These are phyloP conservation scores for Fusarium sublunatum DNA, from an alignment of 2,329 filamentous ascomycete species.

Conservation along the genomic window DNA sequence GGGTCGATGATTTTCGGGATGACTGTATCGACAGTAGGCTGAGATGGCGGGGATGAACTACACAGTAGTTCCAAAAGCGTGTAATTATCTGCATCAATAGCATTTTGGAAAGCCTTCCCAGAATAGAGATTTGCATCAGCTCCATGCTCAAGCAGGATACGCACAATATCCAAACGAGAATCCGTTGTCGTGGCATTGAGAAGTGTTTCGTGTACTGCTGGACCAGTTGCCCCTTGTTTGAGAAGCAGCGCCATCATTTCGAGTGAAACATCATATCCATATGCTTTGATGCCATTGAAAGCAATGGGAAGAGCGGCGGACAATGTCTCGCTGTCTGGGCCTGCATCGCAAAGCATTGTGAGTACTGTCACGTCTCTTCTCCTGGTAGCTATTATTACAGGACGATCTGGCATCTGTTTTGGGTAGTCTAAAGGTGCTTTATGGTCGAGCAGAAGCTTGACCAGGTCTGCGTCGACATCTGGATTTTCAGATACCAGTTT, in stretches of 20 bases:
- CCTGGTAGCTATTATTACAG: neutral
- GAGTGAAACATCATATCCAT: neutral
- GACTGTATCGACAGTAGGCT: neutral
- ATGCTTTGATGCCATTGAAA: neutral
- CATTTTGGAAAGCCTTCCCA: neutral
- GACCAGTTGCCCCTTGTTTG: constrained; percentile 4
- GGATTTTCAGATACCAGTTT: neutral
- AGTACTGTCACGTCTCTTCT: constrained; percentile 13
- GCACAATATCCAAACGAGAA: neutral
- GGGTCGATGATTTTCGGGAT: neutral
- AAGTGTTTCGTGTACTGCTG: neutral
- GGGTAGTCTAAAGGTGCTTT: neutral
- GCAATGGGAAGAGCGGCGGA: constrained; percentile 9
- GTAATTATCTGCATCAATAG: neutral
- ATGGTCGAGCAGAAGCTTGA: constrained; percentile 11
- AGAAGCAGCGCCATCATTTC: constrained; percentile 7
- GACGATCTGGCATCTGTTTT: neutral
- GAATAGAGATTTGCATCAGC: constrained; percentile 7
- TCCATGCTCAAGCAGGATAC: neutral
- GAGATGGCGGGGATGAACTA: neutral
- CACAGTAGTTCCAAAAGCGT: neutral
- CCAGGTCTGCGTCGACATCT: neutral
- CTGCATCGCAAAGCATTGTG: constrained; percentile 1
- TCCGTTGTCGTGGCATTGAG: neutral
- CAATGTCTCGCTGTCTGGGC: neutral